These are phyloP conservation scores for Chrysophaeum taylorii DNA, from an alignment of 352 stramenopile species.

Conservation along the genomic window DNA sequence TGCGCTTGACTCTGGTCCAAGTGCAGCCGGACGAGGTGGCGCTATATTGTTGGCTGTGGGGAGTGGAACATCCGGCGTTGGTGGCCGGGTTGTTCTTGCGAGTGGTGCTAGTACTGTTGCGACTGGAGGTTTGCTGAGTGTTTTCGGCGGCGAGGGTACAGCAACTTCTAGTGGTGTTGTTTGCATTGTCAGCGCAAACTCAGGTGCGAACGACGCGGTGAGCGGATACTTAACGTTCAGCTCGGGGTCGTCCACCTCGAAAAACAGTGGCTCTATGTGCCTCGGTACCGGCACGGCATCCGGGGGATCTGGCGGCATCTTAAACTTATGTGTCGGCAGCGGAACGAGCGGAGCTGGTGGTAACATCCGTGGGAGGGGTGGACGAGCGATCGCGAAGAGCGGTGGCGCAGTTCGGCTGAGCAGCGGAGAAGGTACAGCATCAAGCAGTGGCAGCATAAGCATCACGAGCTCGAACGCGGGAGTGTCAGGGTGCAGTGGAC, in stretches of 20 bases:
- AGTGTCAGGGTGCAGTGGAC: too few species aligned
- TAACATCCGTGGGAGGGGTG: slow-evolving; percentile 14
- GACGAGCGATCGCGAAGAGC: slow-evolving; percentile 1
- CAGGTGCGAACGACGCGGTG: too few species aligned
- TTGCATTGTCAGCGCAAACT: too few species aligned
- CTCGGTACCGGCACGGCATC: slow-evolving; percentile 20
- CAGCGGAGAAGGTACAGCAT: neutral
- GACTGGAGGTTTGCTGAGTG: too few species aligned
- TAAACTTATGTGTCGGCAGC: slow-evolving; percentile 23
- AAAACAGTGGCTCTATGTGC: slow-evolving; percentile 22
- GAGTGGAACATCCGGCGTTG: slow-evolving; percentile 21
- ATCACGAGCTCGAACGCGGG: neutral
- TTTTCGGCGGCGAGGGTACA: too few species aligned
- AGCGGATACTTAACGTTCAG: too few species aligned
- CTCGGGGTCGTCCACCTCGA: slow-evolving; percentile 20
- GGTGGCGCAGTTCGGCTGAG: slow-evolving; percentile 7
- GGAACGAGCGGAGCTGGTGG: slow-evolving; percentile 17
- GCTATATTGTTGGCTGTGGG: slow-evolving; percentile 21
- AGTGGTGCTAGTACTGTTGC: too few species aligned
- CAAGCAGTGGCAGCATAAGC: neutral
- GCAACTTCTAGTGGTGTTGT: too few species aligned
- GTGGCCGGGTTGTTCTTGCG: too few species aligned
- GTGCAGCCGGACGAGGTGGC: slow-evolving; percentile 21
- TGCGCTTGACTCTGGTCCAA: slow-evolving; percentile 18
- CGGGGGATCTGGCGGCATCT: slow-evolving; percentile 19